Base-by-base conservation (phyloP, 495 filamentous ascomycete species). In the Cetradonia linearis region DNA sequence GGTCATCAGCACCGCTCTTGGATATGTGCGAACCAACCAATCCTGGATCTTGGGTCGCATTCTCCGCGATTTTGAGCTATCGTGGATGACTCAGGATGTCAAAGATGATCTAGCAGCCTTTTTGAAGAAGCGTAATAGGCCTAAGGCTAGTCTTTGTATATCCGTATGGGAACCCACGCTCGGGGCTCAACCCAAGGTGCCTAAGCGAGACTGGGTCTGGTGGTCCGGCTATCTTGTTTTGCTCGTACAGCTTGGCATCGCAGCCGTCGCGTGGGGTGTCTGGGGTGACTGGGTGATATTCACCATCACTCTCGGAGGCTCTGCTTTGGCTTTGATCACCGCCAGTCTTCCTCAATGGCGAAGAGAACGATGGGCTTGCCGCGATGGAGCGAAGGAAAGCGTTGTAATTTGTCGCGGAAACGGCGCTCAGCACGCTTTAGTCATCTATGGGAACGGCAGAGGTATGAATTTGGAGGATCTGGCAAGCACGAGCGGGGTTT, bases 21-120 rank as follows among this genome's bases (percentile, higher is more conserved):
- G 78, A 8, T 77, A 77, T 56, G 62, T 57, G 3, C 67, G 78
- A 8, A 63, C 66, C 2, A 82, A 83, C 60, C 33, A 64, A 10
- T 71, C 65, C 18, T 83, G 79, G 81, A 62, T 82, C 11, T 54
- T 82, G 1, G 79, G 75, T 1, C 71, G 80, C 0, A 58, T 82
- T 14, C 52, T 81, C 50, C 70, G 77, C 0, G 77, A 82, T 49
- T 38, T 55, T 7, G 53, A 55, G 36, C 25, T 33, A 5, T 28
- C 5, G 7, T 18, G 14, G 20, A 46, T 18, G 42, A 5, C 42
- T 5, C 14, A 5, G 5, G 42, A 23, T 46, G 42, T 16, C 42
- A n/a, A n/a, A n/a, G n/a, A n/a, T n/a, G n/a, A n/a, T n/a, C n/a
- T n/a, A n/a, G n/a, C n/a, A n/a, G n/a, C n/a, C n/a, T n/a, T n/a